A percentile compares a stretch with the other conserved stretches of the same genome.
Conservation (phyloP, 371 early-diverging fungal species). For the Lichtheimia hyalospora region DNA sequence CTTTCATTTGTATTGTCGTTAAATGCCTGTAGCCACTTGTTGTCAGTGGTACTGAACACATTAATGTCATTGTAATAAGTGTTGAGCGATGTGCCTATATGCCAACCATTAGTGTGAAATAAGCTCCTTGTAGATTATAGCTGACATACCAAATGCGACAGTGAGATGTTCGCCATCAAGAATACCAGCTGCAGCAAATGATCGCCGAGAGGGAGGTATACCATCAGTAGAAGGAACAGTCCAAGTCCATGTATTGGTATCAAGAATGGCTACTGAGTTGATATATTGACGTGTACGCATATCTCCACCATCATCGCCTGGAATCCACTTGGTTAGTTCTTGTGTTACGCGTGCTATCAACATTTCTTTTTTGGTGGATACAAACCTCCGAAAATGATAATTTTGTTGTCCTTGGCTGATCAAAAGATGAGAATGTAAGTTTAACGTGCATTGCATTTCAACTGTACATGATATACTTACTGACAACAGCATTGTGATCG, state of each 20-base stretch:
- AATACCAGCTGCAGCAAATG: slow-evolving; percentile 34
- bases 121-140: background rate
- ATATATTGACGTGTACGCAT: slow-evolving; percentile 27
- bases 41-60: slow-evolving; percentile 18
- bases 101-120: background rate
- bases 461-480: slow-evolving; percentile 24
- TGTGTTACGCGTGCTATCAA: background rate
- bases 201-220: slow-evolving; percentile 39
- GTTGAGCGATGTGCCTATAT: slow-evolving; percentile 24
- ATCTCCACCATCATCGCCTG: slow-evolving; percentile 28
- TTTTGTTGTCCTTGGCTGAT: slow-evolving; percentile 34
- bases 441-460: background rate
- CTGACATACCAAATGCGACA: slow-evolving; percentile 36
- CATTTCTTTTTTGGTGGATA: background rate
- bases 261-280: slow-evolving; percentile 34
- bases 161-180: slow-evolving; percentile 30
- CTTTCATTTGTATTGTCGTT: slow-evolving; percentile 1
- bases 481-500: slow-evolving; percentile 34
- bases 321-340: background rate
- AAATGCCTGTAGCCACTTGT: slow-evolving; percentile 33
- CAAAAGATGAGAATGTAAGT: background rate
- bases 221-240: slow-evolving; percentile 26
- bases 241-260: slow-evolving; percentile 47
- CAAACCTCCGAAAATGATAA: slow-evolving; percentile 47
- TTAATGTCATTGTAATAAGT: slow-evolving; percentile 46